Conservation (phyloP, 352 stramenopile genomes). For the Globisporangium orthogonon region DNA sequence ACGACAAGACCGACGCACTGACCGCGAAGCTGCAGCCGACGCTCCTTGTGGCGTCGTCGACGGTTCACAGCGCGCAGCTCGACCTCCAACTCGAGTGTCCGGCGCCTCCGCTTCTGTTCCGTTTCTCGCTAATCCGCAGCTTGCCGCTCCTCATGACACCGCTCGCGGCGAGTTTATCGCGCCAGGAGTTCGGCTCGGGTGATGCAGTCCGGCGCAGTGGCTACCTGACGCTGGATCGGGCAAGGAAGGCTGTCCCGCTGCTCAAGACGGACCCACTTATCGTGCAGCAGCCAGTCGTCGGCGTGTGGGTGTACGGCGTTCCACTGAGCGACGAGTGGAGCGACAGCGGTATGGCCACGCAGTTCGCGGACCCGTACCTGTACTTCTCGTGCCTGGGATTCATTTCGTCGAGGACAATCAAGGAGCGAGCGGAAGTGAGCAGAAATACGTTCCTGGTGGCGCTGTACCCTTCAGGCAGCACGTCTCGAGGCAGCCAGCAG, state of each 20-base stretch:
- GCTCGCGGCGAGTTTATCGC: constrained; percentile 49
- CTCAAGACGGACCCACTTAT: constrained; percentile 70
- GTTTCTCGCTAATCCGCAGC: constrained; percentile 56
- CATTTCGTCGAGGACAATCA: constrained; percentile 40
- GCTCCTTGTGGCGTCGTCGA: constrained; percentile 29
- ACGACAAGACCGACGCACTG: constrained; percentile 30
- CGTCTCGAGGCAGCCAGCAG: constrained; percentile 7
- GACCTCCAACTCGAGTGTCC: constrained; percentile 42
- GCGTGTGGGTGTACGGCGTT: constrained; percentile 69
- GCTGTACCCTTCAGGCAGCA: constrained; percentile 29
- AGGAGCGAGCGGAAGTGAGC: constrained; percentile 46
- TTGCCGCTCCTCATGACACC: constrained; percentile 75
- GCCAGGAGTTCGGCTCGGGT: constrained; percentile 38
- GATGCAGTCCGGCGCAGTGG: constrained; percentile 30
- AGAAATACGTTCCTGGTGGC: constrained; percentile 63
- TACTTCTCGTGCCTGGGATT: constrained; percentile 55
- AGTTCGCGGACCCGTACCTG: constrained; percentile 47
- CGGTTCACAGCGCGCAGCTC: constrained; percentile 28
- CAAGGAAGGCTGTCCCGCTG: constrained; percentile 69
- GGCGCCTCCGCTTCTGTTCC: constrained; percentile 28
- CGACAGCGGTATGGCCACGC: constrained; percentile 18
- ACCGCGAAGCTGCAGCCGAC: constrained; percentile 26
- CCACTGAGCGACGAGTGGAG: constrained; percentile 49
- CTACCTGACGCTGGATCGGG: constrained; percentile 66
- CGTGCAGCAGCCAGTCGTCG: constrained; percentile 56